Conservation (phyloP, 164 flowering plant species). For the Platanus orientalis region DNA sequence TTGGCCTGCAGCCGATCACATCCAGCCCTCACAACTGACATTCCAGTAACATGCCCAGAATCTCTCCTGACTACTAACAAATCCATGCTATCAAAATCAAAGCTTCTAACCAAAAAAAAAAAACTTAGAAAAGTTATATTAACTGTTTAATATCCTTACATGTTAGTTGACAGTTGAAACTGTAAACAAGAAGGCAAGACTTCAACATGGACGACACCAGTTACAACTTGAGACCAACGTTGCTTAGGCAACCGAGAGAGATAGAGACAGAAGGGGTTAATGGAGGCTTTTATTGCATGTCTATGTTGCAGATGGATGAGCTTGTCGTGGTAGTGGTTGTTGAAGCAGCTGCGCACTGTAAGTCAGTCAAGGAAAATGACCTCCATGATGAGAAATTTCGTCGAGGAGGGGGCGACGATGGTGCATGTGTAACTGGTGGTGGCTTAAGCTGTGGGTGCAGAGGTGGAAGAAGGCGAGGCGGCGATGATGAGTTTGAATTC, state of each 20-base stretch:
- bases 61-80: no score
- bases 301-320: constrained; percentile 7
- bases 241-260: not conserved
- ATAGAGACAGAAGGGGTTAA: not conserved
- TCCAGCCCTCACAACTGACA: no score
- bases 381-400: constrained; percentile 33
- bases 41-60: no score
- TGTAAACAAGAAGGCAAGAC: no score
- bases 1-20: no score
- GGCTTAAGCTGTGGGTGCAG: constrained; percentile 42
- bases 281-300: constrained; percentile 6
- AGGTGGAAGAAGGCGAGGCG: constrained; percentile 45
- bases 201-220: no score
- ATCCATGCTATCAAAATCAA: no score
- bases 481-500: constrained; percentile 24
- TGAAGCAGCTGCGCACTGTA: constrained; percentile 31
- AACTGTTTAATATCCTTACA: no score
- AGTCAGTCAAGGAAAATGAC: constrained; percentile 55
- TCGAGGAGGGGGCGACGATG: constrained; percentile 18
- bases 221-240: not conserved
- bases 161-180: no score
- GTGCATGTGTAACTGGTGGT: constrained; percentile 1
- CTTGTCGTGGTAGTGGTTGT: no score
- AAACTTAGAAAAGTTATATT: no score
- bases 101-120: no score